Conservation (phyloP, 1,284 basidiomycete genomes). For the Cutaneotrichosporon cavernicola region DNA sequence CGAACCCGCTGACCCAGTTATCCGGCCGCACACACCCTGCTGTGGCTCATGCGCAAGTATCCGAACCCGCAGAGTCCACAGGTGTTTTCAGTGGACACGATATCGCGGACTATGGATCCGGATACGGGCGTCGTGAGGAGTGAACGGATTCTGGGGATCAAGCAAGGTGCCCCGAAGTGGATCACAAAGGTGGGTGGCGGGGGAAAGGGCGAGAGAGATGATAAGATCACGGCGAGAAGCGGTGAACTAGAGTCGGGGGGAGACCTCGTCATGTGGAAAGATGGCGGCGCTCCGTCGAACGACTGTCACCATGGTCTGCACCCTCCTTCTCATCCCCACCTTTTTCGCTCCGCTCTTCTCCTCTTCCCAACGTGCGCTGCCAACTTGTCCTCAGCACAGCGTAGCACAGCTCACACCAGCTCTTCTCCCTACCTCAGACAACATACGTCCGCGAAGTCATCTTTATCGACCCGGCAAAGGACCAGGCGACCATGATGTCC, state of each 20-base stretch:
- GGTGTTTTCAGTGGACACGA: constrained; percentile 84
- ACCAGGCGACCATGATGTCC: constrained; percentile 76
- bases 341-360: too few species aligned
- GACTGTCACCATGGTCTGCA: too few species aligned
- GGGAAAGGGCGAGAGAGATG: neutral
- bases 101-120: constrained; percentile 78
- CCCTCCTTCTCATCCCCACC: too few species aligned
- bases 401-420: constrained; percentile 22
- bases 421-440: constrained; percentile 61
- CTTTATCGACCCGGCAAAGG: constrained; percentile 70
- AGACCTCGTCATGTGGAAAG: too few species aligned
- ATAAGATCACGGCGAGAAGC: too few species aligned
- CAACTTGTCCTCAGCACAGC: neutral
- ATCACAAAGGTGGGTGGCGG: constrained; percentile 47
- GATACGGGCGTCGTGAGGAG: constrained; percentile 82
- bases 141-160: constrained; percentile 50
- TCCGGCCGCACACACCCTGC: constrained; percentile 79
- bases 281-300: too few species aligned
- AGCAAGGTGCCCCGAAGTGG: constrained; percentile 54
- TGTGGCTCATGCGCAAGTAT: constrained; percentile 92
- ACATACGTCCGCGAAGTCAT: constrained; percentile 92
- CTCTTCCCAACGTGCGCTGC: neutral
- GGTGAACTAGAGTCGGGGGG: too few species aligned
- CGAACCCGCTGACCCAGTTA: constrained; percentile 58
- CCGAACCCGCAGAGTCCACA: constrained; percentile 90